A percentile compares a stretch with the other conserved stretches of the same genome.
Conservation (phyloP, 179 eudicot genomes). For the Carnegiea gigantea region DNA sequence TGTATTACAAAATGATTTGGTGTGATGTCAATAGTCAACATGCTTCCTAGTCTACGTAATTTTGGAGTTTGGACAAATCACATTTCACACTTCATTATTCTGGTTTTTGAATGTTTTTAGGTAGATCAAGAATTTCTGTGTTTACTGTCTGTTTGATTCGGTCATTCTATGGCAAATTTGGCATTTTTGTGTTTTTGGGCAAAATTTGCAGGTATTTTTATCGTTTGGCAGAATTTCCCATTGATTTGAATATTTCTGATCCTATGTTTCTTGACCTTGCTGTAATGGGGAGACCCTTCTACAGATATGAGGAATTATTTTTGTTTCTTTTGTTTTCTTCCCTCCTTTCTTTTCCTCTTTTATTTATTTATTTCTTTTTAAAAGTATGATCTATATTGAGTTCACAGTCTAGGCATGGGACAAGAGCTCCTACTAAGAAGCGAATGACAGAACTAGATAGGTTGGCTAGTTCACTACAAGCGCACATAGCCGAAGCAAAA, state of each 20-base stretch:
- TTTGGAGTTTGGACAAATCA: not conserved
- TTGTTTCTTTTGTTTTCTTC: not conserved
- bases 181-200: not conserved
- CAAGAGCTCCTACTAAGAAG: constrained; percentile 94
- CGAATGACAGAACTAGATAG: constrained; percentile 60
- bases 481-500: constrained; percentile 54
- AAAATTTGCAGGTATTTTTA: not conserved
- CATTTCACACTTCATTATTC: not conserved
- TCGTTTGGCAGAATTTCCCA: not conserved
- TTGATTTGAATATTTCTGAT: not conserved
- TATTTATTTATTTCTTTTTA: not conserved
- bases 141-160: no score
- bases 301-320: no score
- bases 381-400: not conserved
- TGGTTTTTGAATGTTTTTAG: not conserved
- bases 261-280: not conserved
- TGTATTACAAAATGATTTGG: not conserved
- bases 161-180: no score
- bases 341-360: not conserved
- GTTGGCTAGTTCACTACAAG: constrained; percentile 50
- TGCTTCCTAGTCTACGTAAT: not conserved
- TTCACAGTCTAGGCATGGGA: constrained; percentile 91
- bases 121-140: no score
- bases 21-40: not conserved
- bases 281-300: no score